Percentiles rank a stretch among this genome's conserved stretches.
Conservation (phyloP, 306 rosid species). For the Arachis hypogaea region DNA sequence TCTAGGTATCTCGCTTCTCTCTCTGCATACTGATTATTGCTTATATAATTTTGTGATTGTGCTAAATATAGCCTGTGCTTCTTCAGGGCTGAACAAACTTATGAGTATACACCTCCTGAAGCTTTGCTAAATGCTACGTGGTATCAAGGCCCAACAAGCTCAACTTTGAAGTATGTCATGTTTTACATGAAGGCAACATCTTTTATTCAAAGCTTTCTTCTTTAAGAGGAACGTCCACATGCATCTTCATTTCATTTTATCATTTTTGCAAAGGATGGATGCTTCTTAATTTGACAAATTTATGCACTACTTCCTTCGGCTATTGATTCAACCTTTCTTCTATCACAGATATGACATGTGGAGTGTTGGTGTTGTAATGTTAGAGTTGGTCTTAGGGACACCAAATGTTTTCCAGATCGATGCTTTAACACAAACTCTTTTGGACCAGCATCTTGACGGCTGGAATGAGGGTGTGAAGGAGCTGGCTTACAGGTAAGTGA, state of each 20-base stretch:
- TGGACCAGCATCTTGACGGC: constrained; percentile 84
- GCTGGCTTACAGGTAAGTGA: constrained; percentile 80
- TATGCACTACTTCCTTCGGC: constrained; percentile 25
- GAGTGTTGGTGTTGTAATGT: constrained; percentile 95
- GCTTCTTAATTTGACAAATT: constrained; percentile 22
- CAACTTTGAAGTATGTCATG: constrained; percentile 72
- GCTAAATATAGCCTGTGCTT: constrained; percentile 38
- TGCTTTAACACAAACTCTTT: constrained; percentile 72
- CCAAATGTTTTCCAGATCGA: constrained; percentile 83
- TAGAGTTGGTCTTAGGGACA: constrained; percentile 88
- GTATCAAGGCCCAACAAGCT: constrained; percentile 72
- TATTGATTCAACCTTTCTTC: constrained; percentile 35
- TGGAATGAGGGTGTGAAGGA: constrained; percentile 87
- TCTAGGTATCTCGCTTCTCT: constrained; percentile 64
- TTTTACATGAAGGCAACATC: constrained; percentile 33
- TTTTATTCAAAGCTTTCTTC: constrained; percentile 14
- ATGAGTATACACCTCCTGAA: constrained; percentile 89
- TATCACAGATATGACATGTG: constrained; percentile 89
- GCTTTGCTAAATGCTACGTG: constrained; percentile 84
- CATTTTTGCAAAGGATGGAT: constrained; percentile 1
- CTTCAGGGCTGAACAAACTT: constrained; percentile 86
- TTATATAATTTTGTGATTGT: constrained; percentile 15
- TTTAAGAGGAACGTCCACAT: constrained; percentile 11
- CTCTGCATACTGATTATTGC: constrained; percentile 13
- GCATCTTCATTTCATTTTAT: background rate